Evolutionary conservation across 2,329 filamentous ascomycete species (phyloP).

Genomic region (Xylaria sp.): DNA sequence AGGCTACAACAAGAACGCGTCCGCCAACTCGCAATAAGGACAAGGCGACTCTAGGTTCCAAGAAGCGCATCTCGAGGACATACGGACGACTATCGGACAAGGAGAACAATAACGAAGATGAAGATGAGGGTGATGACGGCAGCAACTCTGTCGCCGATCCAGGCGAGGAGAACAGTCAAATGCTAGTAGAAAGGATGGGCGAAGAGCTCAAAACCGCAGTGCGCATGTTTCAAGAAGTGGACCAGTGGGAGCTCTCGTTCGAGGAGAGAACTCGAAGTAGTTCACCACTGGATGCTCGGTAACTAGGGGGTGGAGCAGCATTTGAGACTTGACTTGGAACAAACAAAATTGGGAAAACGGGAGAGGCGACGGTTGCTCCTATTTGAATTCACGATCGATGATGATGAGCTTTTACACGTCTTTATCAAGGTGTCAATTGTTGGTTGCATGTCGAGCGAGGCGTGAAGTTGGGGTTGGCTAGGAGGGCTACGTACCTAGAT

Average conservation of each 20-base stretch:
- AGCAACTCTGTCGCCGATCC: conserved; percentile 52
- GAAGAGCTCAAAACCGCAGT: conserved; percentile 68
- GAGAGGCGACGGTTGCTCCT: neutral
- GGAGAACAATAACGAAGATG: conserved; percentile 61
- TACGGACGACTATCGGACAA: conserved; percentile 68
- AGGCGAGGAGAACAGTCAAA: conserved; percentile 51
- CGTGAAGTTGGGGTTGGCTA: conserved; percentile 11
- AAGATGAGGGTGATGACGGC: conserved; percentile 51
- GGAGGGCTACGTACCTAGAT: conserved; percentile 32
- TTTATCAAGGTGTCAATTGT: conserved; percentile 36
- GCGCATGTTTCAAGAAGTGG: conserved; percentile 75
- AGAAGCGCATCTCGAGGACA: conserved; percentile 53
- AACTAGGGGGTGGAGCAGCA: conserved; percentile 29
- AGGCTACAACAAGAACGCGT: conserved; percentile 40
- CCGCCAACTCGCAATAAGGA: conserved; percentile 33
- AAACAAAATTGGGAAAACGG: conserved; percentile 1
- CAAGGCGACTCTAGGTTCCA: conserved; percentile 34
- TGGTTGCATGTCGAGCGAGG: conserved; percentile 20
- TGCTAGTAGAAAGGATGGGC: conserved; percentile 55
- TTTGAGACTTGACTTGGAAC: conserved; percentile 8
- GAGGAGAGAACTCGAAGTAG: conserved; percentile 70
- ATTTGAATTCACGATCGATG: conserved; percentile 26
- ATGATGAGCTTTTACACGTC: conserved; percentile 24
- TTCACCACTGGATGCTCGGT: conserved; percentile 64
- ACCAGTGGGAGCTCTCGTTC: conserved; percentile 74